phyloP scores from a whole-genome alignment of 2,329 filamentous ascomycete genomes.

The Pezicula radicicola region DNA sequence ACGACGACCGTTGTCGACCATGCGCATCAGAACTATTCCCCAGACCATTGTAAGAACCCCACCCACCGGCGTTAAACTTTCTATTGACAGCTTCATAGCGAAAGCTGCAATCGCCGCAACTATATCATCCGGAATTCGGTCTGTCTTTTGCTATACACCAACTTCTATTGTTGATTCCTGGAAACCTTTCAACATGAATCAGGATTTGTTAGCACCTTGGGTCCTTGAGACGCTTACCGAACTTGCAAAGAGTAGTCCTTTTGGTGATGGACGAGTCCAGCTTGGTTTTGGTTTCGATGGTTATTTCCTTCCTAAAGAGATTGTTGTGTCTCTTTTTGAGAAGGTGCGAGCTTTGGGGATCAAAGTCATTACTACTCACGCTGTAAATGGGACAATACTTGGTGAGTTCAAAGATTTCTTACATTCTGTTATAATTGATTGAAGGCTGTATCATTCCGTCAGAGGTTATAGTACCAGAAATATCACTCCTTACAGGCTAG shows the following conservation, averaged over 20 bases:
- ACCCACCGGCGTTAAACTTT: conserved; percentile 1
- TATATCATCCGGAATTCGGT: conserved; percentile 40
- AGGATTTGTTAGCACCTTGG: conserved; percentile 31
- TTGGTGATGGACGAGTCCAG: conserved; percentile 32
- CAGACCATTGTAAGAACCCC: conserved; percentile 26
- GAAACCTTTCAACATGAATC: conserved; percentile 22
- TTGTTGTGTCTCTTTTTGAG: conserved; percentile 33
- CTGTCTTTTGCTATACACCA: conserved; percentile 40
- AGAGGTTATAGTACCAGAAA: too few relatives aligned
- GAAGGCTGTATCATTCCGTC: too few relatives aligned
- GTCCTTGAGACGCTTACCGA: conserved; percentile 33
- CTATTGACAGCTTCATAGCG: conserved; percentile 9
- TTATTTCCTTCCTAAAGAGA: conserved; percentile 34
- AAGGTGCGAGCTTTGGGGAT: conserved; percentile 32
- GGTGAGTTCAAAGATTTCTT: not conserved
- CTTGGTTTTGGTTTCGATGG: conserved; percentile 42
- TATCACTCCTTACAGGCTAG: too few relatives aligned
- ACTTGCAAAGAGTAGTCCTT: conserved; percentile 29
- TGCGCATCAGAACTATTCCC: conserved; percentile 29
- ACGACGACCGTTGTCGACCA: conserved; percentile 40
- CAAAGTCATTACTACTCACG: conserved; percentile 40
- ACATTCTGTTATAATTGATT: not conserved
- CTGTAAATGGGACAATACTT: conserved; percentile 12
- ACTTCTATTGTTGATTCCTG: conserved; percentile 28
- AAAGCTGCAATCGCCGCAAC: conserved; percentile 37